These are phyloP conservation scores for Colletotrichum sp. DNA, from an alignment of 2,329 filamentous ascomycete genomes.

Conservation along the genomic window DNA sequence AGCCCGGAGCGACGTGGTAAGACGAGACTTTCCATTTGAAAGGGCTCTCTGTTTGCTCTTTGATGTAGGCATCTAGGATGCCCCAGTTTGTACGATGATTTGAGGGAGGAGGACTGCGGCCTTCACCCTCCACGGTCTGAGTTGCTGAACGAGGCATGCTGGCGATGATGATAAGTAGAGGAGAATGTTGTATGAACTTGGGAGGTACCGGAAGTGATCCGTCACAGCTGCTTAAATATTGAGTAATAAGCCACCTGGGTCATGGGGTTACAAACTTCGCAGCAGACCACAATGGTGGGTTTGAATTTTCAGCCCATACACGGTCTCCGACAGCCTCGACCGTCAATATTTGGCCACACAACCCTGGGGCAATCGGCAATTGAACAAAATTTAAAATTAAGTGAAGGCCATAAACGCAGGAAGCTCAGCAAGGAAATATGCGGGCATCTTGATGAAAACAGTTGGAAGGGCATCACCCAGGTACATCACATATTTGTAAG, in stretches of 20 bases:
- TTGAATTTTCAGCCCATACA: not conserved
- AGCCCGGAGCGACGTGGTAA: not conserved
- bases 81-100: not conserved
- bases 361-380: not conserved
- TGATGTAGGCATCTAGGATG: not conserved
- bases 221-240: not conserved
- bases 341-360: not conserved
- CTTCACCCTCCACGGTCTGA: not conserved
- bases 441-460: not conserved
- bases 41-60: not conserved
- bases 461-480: too few species aligned
- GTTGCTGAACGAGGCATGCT: not conserved
- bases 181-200: not conserved
- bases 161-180: not conserved
- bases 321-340: not conserved
- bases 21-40: not conserved
- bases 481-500: too few species aligned
- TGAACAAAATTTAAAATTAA: not conserved
- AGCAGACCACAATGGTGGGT: not conserved
- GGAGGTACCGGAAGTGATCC: not conserved
- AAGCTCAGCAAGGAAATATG: not conserved
- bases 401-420: not conserved
- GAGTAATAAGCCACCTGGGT: not conserved
- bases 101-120: not conserved
- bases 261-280: not conserved